Evolutionary conservation across 1,284 basidiomycete genomes (phyloP), one percentile per base, ranked within the genome.

Genomic region (Cystobasidium slooffiae): DNA sequence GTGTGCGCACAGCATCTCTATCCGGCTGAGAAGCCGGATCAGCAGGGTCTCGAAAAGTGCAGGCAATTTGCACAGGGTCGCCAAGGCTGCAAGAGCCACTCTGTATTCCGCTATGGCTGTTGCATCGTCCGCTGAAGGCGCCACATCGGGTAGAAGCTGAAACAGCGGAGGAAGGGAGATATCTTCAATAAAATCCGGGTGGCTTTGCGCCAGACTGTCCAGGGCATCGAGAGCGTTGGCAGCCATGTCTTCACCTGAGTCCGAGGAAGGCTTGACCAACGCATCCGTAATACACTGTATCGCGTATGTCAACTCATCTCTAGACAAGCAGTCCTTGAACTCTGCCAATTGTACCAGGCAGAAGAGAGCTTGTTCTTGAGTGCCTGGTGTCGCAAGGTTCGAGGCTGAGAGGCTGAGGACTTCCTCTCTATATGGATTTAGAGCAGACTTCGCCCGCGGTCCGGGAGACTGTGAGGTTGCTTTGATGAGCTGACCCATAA

Each of bases 41-140:
- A 93, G 88, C 41, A 98, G 86, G 6, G 86, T 89, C 81, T 94
- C 92, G 82, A 97, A 98, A 37, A 98, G 85, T 24, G 88, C 86
- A 0, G 91, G 86, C 58, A 90, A 88, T 2, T 87, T 82, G 81
- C 93, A 96, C 14, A 99, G 86, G 12, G 86, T 87, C 51, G 88
- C 86, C 37, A 99, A 86, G 3, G 90, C 88, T 1, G 86, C 84
- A 43, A 99, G 87, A 16, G 88, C 88, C 20, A 86, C 91, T 53
- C 49, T 44, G 52, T 55, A 68, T 61, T 37, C 49, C 31, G 1
- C 22, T 18, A 39, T 41, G 8, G 59, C 67, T 14, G 14, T 24
- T 20, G n/a, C 75, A 43, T 75, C 74, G 16, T 68, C 43, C 18
- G 22, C 24, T 22, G 43, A 5, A 52, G 72, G 51, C n/a, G 68